Base-by-base conservation (phyloP, 805 yeast species). In the Kodamaea neixiangensis region DNA sequence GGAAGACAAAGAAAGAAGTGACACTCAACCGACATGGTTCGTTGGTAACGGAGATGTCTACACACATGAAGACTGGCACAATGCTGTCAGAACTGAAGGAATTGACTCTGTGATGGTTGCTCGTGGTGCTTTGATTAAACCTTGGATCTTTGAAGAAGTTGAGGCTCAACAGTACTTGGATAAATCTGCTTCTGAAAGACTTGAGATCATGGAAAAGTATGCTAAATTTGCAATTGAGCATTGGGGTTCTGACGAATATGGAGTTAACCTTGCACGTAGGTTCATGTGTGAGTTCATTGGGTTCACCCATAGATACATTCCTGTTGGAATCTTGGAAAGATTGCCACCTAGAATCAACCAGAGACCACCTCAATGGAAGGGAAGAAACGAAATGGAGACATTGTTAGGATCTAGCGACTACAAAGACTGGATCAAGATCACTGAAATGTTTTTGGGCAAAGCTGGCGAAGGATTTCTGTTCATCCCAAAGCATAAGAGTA, bases 221-320 rank as follows among this genome's bases (percentile, higher is more conserved):
- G 83, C 96, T 3, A 72, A 84, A 49, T 88, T 74, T 65, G 97
- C 99, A 0, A 76, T 94, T 58, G 90, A 90, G 59, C 98, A 94
- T 69, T 94, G 99, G 98, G 99, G 99, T 4, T 79, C 96, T 0
- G 99, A 94, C 64, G 97, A 89, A 60, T 93, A 86, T 67, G 99
- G 99, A 38, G 80, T 94, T 50, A 86, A 89, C 52, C 82, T 82
- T 57, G 85, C 96, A 11, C 84, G 99, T 68, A 78, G 98, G 61
- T 94, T 82, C 68, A 73, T 93, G 77, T 93, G 97, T 72, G 99
- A 94, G 69, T 94, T 90, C 68, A 75, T 94, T 64, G 87, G 97
- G 44, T 94, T 94, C 69, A 89, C 96, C 59, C 96, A 94, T 65
- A 77, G 99, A 59, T 94, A 94, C 67, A 82, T 93, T 48, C 99